phyloP scores from a whole-genome alignment of 2,329 filamentous ascomycete genomes.

The Venturiaceae sp. region DNA sequence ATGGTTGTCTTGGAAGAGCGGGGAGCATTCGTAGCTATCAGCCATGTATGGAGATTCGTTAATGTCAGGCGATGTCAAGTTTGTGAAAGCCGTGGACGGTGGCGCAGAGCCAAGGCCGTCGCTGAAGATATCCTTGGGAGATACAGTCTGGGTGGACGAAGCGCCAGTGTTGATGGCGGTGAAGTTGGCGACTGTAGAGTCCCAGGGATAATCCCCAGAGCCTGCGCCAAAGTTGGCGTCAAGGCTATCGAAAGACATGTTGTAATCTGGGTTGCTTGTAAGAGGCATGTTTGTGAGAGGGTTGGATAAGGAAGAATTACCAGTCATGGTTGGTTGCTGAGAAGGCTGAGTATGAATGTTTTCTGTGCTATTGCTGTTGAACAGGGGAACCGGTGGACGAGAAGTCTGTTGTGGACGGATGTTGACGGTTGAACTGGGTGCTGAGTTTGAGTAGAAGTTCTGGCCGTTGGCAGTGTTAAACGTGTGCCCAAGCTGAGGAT shows the following conservation, averaged over 20 bases:
- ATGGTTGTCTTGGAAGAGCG: slow-evolving; percentile 54
- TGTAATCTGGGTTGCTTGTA: slow-evolving; percentile 29
- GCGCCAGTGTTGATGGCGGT: slow-evolving; percentile 34
- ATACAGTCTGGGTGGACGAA: slow-evolving; percentile 52
- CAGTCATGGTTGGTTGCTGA: slow-evolving; percentile 42
- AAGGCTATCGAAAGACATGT: slow-evolving; percentile 35
- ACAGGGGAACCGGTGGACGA: slow-evolving; percentile 64
- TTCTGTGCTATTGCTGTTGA: slow-evolving; percentile 49
- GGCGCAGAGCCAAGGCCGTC: slow-evolving; percentile 60
- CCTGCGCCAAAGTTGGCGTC: slow-evolving; percentile 28
- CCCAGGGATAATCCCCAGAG: slow-evolving; percentile 30
- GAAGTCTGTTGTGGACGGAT: slow-evolving; percentile 45
- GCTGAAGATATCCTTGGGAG: slow-evolving; percentile 71
- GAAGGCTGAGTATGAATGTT: slow-evolving; percentile 39
- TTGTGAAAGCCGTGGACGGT: slow-evolving; percentile 71
- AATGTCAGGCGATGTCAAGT: slow-evolving; percentile 73
- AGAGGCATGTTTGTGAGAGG: slow-evolving; percentile 1
- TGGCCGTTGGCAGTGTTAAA: slow-evolving; percentile 45
- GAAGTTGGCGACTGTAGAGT: slow-evolving; percentile 20
- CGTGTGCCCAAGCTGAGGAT: slow-evolving; percentile 45
- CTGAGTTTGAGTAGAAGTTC: slow-evolving; percentile 60
- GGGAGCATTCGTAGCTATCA: slow-evolving; percentile 68
- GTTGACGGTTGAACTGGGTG: slow-evolving; percentile 49
- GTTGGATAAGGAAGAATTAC: slow-evolving; percentile 29
- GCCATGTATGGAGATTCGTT: slow-evolving; percentile 65